Evolutionary conservation across 257 asterid species (phyloP).

Genomic region (Asclepias syriaca): DNA sequence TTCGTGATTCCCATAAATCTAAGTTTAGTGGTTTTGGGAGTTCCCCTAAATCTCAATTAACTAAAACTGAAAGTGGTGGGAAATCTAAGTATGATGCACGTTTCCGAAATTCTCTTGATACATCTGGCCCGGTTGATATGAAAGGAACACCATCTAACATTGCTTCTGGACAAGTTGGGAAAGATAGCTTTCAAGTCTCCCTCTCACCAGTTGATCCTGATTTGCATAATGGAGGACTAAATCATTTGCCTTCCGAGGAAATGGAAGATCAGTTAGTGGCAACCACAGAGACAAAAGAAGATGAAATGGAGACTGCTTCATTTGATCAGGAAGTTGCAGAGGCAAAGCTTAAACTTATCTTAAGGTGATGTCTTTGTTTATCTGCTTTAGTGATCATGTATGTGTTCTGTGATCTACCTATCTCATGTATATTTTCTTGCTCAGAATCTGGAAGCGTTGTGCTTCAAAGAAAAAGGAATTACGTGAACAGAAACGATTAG

Average conservation of each 20-base stretch:
- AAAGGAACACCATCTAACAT: conserved; percentile 31
- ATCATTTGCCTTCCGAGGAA: conserved; percentile 32
- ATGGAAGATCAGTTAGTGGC: conserved; percentile 36
- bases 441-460: conserved; percentile 86
- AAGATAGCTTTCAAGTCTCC: conserved; percentile 21
- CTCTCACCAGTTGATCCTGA: conserved; percentile 33
- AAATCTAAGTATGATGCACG: conserved; percentile 29
- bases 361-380: conserved; percentile 49
- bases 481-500: conserved; percentile 61
- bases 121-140: conserved; percentile 25
- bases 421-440: conserved; percentile 6
- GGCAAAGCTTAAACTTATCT: conserved; percentile 74
- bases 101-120: conserved; percentile 52
- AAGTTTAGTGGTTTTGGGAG: conserved; percentile 32
- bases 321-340: conserved; percentile 62
- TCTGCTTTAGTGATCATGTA: conserved; percentile 10
- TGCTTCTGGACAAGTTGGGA: conserved; percentile 31
- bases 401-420: conserved; percentile 13
- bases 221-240: conserved; percentile 29
- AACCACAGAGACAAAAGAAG: conserved; percentile 41
- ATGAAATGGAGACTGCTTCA: conserved; percentile 38
- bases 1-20: conserved; percentile 29
- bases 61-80: conserved; percentile 34
- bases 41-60: conserved; percentile 21
- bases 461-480: conserved; percentile 57